Evolutionary conservation across 805 yeast species (phyloP), one percentile per base, ranked within the genome.

Genomic region (Kazachstania psychrophila): DNA sequence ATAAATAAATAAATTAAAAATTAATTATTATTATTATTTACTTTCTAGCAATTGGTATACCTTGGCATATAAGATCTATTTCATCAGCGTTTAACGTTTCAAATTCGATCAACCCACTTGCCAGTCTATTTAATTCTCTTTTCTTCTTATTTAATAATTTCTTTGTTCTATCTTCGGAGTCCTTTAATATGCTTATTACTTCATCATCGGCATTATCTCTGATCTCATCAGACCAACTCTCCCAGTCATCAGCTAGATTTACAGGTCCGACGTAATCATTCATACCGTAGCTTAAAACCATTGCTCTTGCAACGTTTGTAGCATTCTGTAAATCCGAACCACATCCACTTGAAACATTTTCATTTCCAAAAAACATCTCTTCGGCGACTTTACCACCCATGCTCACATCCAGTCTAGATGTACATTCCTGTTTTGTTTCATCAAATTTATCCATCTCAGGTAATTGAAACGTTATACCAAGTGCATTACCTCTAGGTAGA

Each of bases 351-450:
- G 97, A 88, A 10, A 92, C 94, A 56, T 88, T 84, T 38, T 85
- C 95, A 30, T 77, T 72, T 1, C 97, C 97, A 55, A 84, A 84
- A 34, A 83, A 70, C 69, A 85, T 68, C 56, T 89, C 96, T 66
- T 92, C 98, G 20, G 98, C 98, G 40, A 87, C 77, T 59, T 88
- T 88, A 45, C 98, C 98, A 41, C 98, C 98, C 97, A 92, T 92
- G 58, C 95, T 86, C 34, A 92, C 98, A 60, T 92, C 98, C 46
- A 92, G 64, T 44, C 94, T 69, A 0, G 97, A 96, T 45, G 80
- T 69, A 57, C 95, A 84, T 62, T 92, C 97, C 43, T 71, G 75
- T 58, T 74, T 81, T 23, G 96, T 85, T 62, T 84, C 82, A 55
- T 89, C 97, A 43, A 84, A 87, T 65, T 92, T 88, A 64, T 92